Percentiles rank a stretch among this genome's conserved stretches.
Evolutionary conservation across 2,329 filamentous ascomycete species (phyloP).

Genomic region (Venturia pyrina): DNA sequence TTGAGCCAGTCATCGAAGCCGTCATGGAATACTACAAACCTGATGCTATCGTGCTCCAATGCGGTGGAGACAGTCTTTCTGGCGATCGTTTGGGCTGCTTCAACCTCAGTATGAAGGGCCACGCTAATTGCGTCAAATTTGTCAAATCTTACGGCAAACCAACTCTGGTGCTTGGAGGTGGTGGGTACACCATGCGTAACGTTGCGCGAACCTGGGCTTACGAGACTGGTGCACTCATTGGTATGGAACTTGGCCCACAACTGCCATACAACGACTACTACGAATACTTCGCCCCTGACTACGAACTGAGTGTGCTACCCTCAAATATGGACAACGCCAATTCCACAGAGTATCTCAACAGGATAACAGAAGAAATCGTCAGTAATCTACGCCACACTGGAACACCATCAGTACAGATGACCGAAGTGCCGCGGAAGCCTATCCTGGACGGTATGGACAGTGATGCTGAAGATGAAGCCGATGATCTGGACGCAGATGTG

Average conservation of each 20-base stretch:
- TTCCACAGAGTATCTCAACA: slow-evolving; percentile 56
- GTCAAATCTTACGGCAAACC: slow-evolving; percentile 59
- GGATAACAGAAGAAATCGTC: slow-evolving; percentile 55
- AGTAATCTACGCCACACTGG: slow-evolving; percentile 56
- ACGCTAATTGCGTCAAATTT: slow-evolving; percentile 60
- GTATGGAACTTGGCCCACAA: slow-evolving; percentile 68
- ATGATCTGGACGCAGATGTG: slow-evolving; percentile 69
- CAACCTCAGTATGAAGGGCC: slow-evolving; percentile 60
- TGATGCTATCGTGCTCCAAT: slow-evolving; percentile 58
- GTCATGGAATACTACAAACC: slow-evolving; percentile 62
- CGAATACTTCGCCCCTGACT: slow-evolving; percentile 62
- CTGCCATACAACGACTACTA: slow-evolving; percentile 97
- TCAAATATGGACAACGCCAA: slow-evolving; percentile 68
- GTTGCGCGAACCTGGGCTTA: slow-evolving; percentile 51
- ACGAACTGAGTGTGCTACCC: slow-evolving; percentile 57
- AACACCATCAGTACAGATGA: slow-evolving; percentile 55
- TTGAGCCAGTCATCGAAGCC: slow-evolving; percentile 56
- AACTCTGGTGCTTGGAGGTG: slow-evolving; percentile 55
- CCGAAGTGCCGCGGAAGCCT: slow-evolving; percentile 50
- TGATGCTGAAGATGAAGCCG: slow-evolving; percentile 54
- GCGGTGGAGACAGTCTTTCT: slow-evolving; percentile 57
- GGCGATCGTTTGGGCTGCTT: slow-evolving; percentile 60
- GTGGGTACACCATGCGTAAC: slow-evolving; percentile 63
- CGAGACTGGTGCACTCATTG: slow-evolving; percentile 71
- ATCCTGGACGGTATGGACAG: slow-evolving; percentile 50